These are phyloP conservation scores for Fraxinus albicans DNA, from an alignment of 305 asterid genomes.

Conservation along the genomic window DNA sequence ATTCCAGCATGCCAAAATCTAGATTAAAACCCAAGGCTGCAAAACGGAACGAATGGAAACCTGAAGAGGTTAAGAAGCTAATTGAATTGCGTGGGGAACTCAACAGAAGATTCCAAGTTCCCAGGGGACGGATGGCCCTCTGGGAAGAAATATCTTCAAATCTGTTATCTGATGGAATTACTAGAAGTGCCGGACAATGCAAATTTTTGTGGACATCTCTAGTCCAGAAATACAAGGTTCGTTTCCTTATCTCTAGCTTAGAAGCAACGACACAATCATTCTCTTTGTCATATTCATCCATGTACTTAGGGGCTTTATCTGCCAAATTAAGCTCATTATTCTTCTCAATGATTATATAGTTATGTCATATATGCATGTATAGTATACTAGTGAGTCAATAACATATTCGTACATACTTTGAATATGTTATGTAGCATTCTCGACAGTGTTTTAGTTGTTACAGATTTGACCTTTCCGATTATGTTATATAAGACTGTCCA, in stretches of 20 bases:
- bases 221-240: constrained; percentile 88
- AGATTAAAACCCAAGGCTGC: constrained; percentile 43
- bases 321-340: neutral
- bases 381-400: neutral
- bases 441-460: neutral
- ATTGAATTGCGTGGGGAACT: constrained; percentile 85
- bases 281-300: neutral
- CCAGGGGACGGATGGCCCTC: constrained; percentile 92
- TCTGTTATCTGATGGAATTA: constrained; percentile 57
- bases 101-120: constrained; percentile 77
- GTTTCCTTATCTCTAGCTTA: constrained; percentile 23
- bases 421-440: neutral
- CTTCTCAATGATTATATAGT: constrained; percentile 2
- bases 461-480: neutral
- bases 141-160: constrained; percentile 95
- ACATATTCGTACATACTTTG: neutral
- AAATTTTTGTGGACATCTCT: constrained; percentile 96
- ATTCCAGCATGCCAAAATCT: constrained; percentile 41
- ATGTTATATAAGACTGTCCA: neutral
- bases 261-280: neutral
- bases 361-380: neutral
- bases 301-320: neutral
- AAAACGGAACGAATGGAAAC: constrained; percentile 88
- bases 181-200: constrained; percentile 87
- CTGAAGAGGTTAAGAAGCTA: constrained; percentile 78